phyloP scores from a whole-genome alignment of 805 yeast genomes.

The Lipomyces mesembrius region DNA sequence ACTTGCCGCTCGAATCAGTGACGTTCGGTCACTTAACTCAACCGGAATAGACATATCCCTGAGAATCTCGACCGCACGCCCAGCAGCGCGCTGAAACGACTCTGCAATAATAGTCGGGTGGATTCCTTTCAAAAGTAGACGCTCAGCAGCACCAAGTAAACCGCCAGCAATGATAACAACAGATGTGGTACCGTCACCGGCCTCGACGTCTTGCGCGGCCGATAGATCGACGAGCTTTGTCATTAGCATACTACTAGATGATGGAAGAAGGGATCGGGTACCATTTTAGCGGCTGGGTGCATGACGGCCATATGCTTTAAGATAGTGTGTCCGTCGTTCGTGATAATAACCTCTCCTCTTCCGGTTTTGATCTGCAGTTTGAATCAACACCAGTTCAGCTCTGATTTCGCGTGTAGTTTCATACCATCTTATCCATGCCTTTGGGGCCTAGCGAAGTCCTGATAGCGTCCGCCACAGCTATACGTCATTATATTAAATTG shows the following conservation, averaged over 20 bases:
- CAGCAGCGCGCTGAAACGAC: conserved; percentile 86
- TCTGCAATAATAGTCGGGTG: conserved; percentile 97
- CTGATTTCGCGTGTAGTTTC: not conserved
- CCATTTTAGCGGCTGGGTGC: conserved; percentile 98
- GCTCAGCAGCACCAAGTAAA: conserved; percentile 91
- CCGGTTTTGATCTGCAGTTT: conserved; percentile 70
- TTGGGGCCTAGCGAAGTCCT: conserved; percentile 96
- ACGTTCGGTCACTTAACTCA: conserved; percentile 77
- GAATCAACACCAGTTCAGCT: conserved; percentile 1
- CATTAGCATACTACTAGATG: not conserved
- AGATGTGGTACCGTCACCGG: conserved; percentile 99
- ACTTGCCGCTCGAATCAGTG: conserved; percentile 86
- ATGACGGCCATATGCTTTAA: conserved; percentile 96
- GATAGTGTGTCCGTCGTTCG: conserved; percentile 98
- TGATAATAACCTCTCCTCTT: conserved; percentile 87
- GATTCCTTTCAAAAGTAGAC: conserved; percentile 79
- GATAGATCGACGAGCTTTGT: conserved; percentile 79
- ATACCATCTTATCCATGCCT: conserved; percentile 97
- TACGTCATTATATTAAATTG: not conserved
- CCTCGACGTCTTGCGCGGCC: conserved; percentile 97
- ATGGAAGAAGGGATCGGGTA: conserved; percentile 8
- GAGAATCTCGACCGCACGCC: conserved; percentile 77
- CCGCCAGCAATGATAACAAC: conserved; percentile 97
- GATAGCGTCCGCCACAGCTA: conserved; percentile 91
- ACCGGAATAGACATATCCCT: conserved; percentile 84